A percentile compares a stretch with the other conserved stretches of the same genome.
These are phyloP conservation scores for Scheffersomyces quercinus DNA, from an alignment of 1,139 yeast species.

Conservation along the genomic window DNA sequence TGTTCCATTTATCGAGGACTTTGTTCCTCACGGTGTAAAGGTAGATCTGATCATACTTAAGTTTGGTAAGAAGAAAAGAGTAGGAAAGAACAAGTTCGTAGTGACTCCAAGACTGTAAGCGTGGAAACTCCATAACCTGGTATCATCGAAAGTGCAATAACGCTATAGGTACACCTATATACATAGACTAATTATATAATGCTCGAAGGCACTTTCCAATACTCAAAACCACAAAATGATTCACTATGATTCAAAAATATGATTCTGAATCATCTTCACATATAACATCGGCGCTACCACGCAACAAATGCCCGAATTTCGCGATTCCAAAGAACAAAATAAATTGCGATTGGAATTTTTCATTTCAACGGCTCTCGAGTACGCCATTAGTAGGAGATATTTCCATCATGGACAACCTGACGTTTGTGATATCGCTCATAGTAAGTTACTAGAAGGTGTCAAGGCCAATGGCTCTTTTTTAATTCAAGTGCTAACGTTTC, in stretches of 20 bases:
- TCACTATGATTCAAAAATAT: background rate
- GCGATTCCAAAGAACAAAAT: no score
- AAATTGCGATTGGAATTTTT: background rate
- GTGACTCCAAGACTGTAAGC: slow-evolving; percentile 9
- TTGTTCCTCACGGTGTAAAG: slow-evolving; percentile 58
- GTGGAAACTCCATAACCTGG: background rate
- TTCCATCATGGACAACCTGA: slow-evolving; percentile 22
- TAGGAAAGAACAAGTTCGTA: slow-evolving; percentile 44
- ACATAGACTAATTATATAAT: background rate
- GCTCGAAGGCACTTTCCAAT: no score
- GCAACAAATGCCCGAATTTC: no score
- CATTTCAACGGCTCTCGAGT: background rate
- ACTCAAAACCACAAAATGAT: no score
- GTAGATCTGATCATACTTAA: slow-evolving; percentile 73
- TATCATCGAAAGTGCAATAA: background rate
- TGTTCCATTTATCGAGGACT: slow-evolving; percentile 62
- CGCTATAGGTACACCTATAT: background rate
- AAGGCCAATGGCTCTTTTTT: background rate
- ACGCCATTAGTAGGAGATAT: no score
- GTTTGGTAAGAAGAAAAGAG: slow-evolving; percentile 65
- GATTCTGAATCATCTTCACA: background rate
- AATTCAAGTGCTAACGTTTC: slow-evolving; percentile 13
- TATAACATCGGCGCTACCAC: no score
- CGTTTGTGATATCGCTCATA: slow-evolving; percentile 27
- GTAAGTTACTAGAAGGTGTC: slow-evolving; percentile 20